Evolutionary conservation across 345 rosid genomes (phyloP).

Genomic region (Lepidium africanum): DNA sequence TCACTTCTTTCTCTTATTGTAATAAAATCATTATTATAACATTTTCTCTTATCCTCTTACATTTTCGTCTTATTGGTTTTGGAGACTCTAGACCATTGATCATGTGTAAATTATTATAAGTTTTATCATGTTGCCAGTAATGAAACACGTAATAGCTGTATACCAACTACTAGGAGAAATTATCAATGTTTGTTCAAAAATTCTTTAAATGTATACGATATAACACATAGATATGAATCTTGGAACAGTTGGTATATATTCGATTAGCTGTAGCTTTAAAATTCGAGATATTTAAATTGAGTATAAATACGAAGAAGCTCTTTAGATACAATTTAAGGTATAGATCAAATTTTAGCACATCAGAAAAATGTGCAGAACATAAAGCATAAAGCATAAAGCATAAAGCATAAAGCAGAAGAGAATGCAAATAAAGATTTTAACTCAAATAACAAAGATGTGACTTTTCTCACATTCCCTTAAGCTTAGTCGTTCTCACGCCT

Average conservation of each 20-base stretch:
- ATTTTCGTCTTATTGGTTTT: not conserved
- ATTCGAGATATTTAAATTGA: too few species aligned
- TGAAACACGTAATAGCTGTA: not conserved
- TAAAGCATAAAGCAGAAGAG: not conserved
- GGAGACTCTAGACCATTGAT: not conserved
- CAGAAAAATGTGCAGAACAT: not conserved
- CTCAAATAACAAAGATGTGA: not conserved
- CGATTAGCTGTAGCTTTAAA: not conserved
- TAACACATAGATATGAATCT: not conserved
- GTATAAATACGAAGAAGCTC: too few species aligned
- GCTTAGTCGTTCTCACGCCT: not conserved
- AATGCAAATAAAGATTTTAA: not conserved
- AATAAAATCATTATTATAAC: not conserved
- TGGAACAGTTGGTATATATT: not conserved
- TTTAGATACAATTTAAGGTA: too few species aligned
- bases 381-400: too few species aligned
- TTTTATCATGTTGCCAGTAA: not conserved
- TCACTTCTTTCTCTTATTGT: conserved; percentile 6
- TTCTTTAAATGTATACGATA: not conserved
- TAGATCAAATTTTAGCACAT: not conserved
- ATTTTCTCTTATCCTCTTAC: not conserved
- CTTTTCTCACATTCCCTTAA: not conserved
- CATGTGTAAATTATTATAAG: not conserved
- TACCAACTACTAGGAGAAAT: not conserved
- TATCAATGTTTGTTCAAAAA: not conserved